Base-by-base conservation (phyloP, 208 protist species). In the Leishmania tropica region DNA sequence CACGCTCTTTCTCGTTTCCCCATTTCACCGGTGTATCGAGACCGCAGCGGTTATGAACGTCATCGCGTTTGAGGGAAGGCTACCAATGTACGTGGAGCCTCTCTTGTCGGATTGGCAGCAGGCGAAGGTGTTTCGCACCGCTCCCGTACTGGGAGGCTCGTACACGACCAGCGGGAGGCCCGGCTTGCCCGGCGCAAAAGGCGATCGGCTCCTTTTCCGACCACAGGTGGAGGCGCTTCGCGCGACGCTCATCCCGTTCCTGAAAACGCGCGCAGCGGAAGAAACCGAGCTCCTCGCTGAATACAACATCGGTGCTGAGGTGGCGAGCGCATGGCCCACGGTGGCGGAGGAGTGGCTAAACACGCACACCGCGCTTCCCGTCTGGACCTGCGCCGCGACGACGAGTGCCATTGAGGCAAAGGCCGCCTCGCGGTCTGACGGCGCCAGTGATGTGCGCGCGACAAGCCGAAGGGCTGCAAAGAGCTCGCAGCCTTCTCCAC, bases 1-100 rank as follows among this genome's bases (percentile, higher is more conserved):
- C 54, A 95, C 94, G 17, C 79, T 88, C 67, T 79, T 95, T 47
- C 83, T 97, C 51, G 78, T 90, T 48, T 97, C 94, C 0, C 94
- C 94, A 2, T 97, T 96, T 88, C 88, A 94, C 74, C 92, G 94
- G 7, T 97, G 94, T 78, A 75, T 97, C 19, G 92, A 97, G 84
- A 97, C 93, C 42, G 94, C 92, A 4, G 51, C 90, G 11, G 87
- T 97, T 56, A 70, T 97, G 64, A 95, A 93, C 81, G 83, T 97
- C 68, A 87, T 96, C 40, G 94, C 87, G 7, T 97, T 95, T 83
- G 77, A 92, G 15, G 94, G 92, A 24, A 80, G 70, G 17, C 78
- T 95, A n/a, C 85, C 90, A n/a, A 80, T 97, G 79, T 94, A 90
- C 86, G 88, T 97, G 21, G 89, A 95, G 45, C 94, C 94, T 21